These are phyloP conservation scores for Daldinia sp. DNA, from an alignment of 2,329 filamentous ascomycete species.

Conservation along the genomic window DNA sequence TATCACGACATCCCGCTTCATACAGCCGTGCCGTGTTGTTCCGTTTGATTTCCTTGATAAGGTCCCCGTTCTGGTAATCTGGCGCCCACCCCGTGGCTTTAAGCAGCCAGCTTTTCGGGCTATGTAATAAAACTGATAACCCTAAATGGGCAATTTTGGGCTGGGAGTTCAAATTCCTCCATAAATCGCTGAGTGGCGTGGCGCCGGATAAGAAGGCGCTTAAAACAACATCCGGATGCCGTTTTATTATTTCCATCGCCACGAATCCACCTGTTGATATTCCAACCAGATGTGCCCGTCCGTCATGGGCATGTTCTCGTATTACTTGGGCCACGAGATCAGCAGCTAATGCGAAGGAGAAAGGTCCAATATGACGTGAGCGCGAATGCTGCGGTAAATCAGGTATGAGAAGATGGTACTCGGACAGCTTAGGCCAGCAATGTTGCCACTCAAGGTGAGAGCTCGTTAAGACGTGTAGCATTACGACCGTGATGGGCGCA, in stretches of 20 bases:
- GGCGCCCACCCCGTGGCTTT: constrained; percentile 46
- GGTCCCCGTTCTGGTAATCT: constrained; percentile 49
- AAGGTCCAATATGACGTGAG: constrained; percentile 51
- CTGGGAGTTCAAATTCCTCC: constrained; percentile 45
- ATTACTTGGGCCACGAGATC: constrained; percentile 55
- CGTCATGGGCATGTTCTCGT: constrained; percentile 52
- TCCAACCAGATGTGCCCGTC: constrained; percentile 56
- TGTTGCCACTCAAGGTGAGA: constrained; percentile 53
- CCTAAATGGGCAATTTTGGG: constrained; percentile 49
- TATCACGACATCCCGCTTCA: constrained; percentile 31
- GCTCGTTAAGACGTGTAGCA: constrained; percentile 47
- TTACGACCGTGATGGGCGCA: constrained; percentile 39
- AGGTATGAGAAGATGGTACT: constrained; percentile 56
- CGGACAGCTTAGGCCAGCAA: constrained; percentile 52
- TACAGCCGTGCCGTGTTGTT: constrained; percentile 50
- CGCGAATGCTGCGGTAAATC: constrained; percentile 57
- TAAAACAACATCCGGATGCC: constrained; percentile 53
- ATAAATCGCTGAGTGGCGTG: constrained; percentile 48
- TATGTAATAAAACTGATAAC: constrained; percentile 45
- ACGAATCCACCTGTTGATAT: constrained; percentile 58
- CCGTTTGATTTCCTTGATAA: constrained; percentile 52
- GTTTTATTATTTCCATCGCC: constrained; percentile 50
- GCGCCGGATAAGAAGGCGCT: constrained; percentile 54
- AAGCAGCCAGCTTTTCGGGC: constrained; percentile 49
- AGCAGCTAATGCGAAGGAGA: constrained; percentile 50